Evolutionary conservation across 139 green algal species (phyloP), one percentile per base, ranked within the genome.

Genomic region (Chlamydomonas eustigma): DNA sequence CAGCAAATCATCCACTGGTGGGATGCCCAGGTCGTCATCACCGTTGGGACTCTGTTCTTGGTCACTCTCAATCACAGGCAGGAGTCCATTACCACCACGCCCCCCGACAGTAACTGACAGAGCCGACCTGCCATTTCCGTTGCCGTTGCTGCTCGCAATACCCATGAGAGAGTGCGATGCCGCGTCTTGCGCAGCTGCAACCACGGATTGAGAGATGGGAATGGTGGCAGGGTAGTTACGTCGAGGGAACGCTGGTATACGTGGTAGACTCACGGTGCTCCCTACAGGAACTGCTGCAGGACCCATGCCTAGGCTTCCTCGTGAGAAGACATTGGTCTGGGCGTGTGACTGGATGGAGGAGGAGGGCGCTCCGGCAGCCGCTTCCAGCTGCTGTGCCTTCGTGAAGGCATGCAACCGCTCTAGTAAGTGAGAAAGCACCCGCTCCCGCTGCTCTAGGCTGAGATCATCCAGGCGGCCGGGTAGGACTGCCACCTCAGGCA

Each of bases 401-500:
- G 36, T 37, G 64, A 67, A 82, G 4, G 78, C 51, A 25, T 80
- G 78, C 18, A 87, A 71, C 4, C 72, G 71, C 65, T 87, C 78
- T 32, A 88, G 76, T 51, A 88, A 58, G 72, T 77, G 80, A 0
- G 76, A 63, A 37, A 88, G 69, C 44, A 88, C 79, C 2, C 76
- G 76, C 74, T 88, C 79, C 0, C 83, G 76, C 76, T 88, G 83
- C 71, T 83, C 73, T 64, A 37, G 2, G 70, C 51, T 76, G 25
- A 88, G 76, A 37, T 88, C 79, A 5, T 88, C 78, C 32, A 88
- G 64, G 1, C 75, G 76, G 38, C 83, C 83, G 75, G 75, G 30
- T 30, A 71, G 36, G 31, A 50, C 67, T 33, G 50, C 1, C 66
- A 79, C 35, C 6, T 74, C 37, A 1, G 39, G 44, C 36, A 50